A percentile compares a stretch with the other conserved stretches of the same genome.
phyloP scores from a whole-genome alignment of 345 rosid genomes.

The Kernera saxatilis region DNA sequence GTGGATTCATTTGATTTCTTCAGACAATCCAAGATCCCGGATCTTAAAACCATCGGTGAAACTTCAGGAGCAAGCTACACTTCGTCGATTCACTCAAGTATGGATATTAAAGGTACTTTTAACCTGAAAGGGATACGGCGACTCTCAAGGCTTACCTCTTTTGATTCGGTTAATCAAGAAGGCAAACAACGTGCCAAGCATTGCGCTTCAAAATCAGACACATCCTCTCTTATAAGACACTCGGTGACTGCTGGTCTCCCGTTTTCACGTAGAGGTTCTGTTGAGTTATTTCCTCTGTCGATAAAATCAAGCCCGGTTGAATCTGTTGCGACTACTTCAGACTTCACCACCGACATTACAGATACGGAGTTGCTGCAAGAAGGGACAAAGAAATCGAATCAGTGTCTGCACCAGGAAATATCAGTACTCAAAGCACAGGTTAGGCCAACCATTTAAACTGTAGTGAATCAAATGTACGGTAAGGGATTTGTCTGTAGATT shows the following conservation, averaged over 20 bases:
- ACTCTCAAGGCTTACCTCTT: slow-evolving; percentile 43
- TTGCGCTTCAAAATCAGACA: slow-evolving; percentile 34
- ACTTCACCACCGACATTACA: slow-evolving; percentile 26
- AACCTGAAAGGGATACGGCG: slow-evolving; percentile 28
- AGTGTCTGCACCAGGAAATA: slow-evolving; percentile 41
- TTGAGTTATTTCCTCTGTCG: slow-evolving; percentile 44
- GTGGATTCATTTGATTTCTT: slow-evolving; percentile 46
- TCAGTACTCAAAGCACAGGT: slow-evolving; percentile 63
- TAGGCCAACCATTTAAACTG: not conserved
- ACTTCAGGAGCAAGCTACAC: slow-evolving; percentile 35
- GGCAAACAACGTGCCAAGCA: slow-evolving; percentile 34
- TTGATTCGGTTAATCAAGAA: slow-evolving; percentile 41
- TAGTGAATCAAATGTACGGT: not conserved
- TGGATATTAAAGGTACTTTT: slow-evolving; percentile 30
- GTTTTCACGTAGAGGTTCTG: slow-evolving; percentile 35
- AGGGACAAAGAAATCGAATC: slow-evolving; percentile 41
- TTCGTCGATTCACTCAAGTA: slow-evolving; percentile 35
- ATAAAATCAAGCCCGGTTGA: slow-evolving; percentile 44
- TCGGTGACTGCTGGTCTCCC: slow-evolving; percentile 39
- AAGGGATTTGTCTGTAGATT: not conserved
- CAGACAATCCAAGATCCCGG: slow-evolving; percentile 33
- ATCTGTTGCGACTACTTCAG: slow-evolving; percentile 41
- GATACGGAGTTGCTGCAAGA: slow-evolving; percentile 41
- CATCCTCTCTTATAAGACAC: slow-evolving; percentile 38
- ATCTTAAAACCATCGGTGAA: slow-evolving; percentile 44